A percentile compares a stretch with the other conserved stretches of the same genome.
Conservation (phyloP, 306 rosid species). For the Medicago lupulina region DNA sequence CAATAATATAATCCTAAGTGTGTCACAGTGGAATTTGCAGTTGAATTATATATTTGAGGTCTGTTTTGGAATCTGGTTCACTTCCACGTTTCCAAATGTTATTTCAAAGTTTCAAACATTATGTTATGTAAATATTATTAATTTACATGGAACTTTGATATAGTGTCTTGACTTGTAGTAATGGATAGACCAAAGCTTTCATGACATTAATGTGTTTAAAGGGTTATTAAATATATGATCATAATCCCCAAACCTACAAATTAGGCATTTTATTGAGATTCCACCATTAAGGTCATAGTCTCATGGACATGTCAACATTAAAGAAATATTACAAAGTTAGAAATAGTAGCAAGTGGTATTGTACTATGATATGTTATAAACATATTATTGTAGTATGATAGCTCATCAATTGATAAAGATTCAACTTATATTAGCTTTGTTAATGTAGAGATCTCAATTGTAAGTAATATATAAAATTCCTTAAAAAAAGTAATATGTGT, state of each 20-base stretch:
- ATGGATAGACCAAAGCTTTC: constrained; percentile 47
- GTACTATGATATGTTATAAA: not conserved
- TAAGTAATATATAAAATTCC: not conserved
- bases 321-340: not conserved
- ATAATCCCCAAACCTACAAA: constrained; percentile 53
- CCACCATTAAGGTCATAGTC: constrained; percentile 51
- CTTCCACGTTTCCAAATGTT: constrained; percentile 68
- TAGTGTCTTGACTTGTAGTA: constrained; percentile 53
- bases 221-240: constrained; percentile 44
- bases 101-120: constrained; percentile 60
- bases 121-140: constrained; percentile 28
- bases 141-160: constrained; percentile 55
- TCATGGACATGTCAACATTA: constrained; percentile 37
- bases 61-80: constrained; percentile 71
- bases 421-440: not conserved
- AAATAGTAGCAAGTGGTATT: not conserved
- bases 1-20: constrained; percentile 49
- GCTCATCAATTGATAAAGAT: not conserved
- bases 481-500: not conserved
- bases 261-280: constrained; percentile 64
- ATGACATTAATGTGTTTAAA: constrained; percentile 53
- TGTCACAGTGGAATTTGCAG: constrained; percentile 46
- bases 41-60: constrained; percentile 44
- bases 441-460: not conserved
- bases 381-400: not conserved